A percentile compares a stretch with the other conserved stretches of the same genome.
Conservation (phyloP, 2,329 filamentous ascomycete genomes). For the Helicocarpus griseus region DNA sequence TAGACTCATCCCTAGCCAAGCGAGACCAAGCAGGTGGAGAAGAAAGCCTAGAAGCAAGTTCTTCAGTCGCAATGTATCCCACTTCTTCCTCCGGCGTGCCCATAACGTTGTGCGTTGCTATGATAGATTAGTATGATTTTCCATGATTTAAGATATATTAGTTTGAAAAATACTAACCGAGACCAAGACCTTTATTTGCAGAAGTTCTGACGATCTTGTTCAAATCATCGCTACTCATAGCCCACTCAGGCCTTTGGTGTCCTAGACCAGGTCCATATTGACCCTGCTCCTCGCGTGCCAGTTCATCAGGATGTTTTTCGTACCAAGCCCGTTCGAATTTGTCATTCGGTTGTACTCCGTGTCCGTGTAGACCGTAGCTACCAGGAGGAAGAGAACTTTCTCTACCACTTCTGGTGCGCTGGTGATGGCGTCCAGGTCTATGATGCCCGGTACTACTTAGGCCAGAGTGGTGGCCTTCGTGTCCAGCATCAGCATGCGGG, state of each 20-base stretch:
- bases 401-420: conserved; percentile 62
- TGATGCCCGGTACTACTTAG: conserved; percentile 18
- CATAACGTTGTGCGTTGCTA: conserved; percentile 55
- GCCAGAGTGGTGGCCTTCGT: conserved; percentile 38
- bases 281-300: conserved; percentile 62
- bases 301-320: conserved; percentile 76
- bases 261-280: conserved; percentile 51
- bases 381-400: conserved; percentile 68
- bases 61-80: conserved; percentile 76
- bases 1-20: conserved; percentile 21
- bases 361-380: conserved; percentile 87
- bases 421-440: conserved; percentile 47
- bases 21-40: conserved; percentile 46
- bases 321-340: conserved; percentile 89
- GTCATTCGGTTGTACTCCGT: conserved; percentile 65
- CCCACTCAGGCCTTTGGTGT: conserved; percentile 60
- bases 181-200: conserved; percentile 39
- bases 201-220: conserved; percentile 80
- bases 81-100: conserved; percentile 85
- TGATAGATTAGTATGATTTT: not conserved
- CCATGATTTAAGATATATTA: conserved; percentile 6
- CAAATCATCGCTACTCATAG: conserved; percentile 78
- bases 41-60: conserved; percentile 66
- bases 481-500: conserved; percentile 36
- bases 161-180: conserved; percentile 36